A percentile compares a stretch with the other conserved stretches of the same genome.
Evolutionary conservation across 1,284 basidiomycete genomes (phyloP).

Genomic region (Cutaneotrichosporon arboriforme): DNA sequence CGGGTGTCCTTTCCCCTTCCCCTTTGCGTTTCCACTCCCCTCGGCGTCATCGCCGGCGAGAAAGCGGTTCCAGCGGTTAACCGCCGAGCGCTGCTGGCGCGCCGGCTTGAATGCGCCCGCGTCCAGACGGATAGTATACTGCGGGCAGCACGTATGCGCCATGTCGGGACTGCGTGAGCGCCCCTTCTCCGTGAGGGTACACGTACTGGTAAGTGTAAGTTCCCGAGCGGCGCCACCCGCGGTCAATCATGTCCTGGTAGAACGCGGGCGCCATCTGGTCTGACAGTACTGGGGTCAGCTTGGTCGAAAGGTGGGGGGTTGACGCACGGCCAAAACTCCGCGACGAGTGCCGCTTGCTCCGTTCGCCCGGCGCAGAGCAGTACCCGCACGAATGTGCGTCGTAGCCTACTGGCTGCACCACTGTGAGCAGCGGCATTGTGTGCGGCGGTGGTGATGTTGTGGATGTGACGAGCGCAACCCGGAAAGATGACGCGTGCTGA

Average conservation of each 20-base stretch:
- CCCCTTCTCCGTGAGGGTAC: constrained; percentile 5
- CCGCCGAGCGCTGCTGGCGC: constrained; percentile 70
- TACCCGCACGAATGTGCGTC: constrained; percentile 50
- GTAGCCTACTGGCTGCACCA: constrained; percentile 39
- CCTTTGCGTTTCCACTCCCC: constrained; percentile 6
- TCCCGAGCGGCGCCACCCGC: constrained; percentile 85
- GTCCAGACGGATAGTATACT: constrained; percentile 88
- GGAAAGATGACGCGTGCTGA: too few species aligned
- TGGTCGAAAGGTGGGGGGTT: neutral
- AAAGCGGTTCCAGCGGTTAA: constrained; percentile 63
- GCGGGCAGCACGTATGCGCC: constrained; percentile 76
- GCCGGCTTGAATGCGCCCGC: constrained; percentile 64
- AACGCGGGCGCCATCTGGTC: constrained; percentile 41
- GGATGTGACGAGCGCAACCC: too few species aligned
- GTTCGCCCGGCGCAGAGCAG: constrained; percentile 44
- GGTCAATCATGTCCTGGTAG: constrained; percentile 63
- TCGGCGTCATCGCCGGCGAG: constrained; percentile 11
- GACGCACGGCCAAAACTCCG: constrained; percentile 48
- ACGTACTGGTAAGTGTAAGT: constrained; percentile 56
- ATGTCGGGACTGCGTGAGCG: constrained; percentile 63
- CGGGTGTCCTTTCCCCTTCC: constrained; percentile 29
- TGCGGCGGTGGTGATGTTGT: neutral
- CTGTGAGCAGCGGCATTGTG: constrained; percentile 20
- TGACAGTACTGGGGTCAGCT: constrained; percentile 12
- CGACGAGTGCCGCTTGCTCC: constrained; percentile 32